Evolutionary conservation across 345 rosid species (phyloP).

Genomic region (Eucalyptus erythrocorys): DNA sequence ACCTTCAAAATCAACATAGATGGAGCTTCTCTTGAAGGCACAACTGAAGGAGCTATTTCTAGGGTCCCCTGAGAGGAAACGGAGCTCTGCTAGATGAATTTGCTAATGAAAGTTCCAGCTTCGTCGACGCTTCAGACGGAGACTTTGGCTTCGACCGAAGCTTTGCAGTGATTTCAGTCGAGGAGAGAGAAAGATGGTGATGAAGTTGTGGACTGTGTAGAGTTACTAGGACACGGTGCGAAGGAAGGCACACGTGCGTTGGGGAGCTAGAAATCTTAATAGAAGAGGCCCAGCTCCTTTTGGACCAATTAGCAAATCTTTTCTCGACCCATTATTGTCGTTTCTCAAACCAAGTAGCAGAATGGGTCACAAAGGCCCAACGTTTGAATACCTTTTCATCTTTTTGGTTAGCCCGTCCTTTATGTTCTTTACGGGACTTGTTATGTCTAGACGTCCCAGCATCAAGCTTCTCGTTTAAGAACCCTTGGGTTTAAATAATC

Average conservation of each 20-base stretch:
- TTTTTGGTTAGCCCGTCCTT: not conserved
- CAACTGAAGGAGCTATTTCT: too few species aligned
- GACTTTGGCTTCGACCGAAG: too few species aligned
- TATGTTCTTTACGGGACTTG: not conserved
- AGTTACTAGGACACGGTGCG: not conserved
- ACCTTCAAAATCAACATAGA: too few species aligned
- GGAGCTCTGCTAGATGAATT: too few species aligned
- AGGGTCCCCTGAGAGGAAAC: too few species aligned
- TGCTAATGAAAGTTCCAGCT: too few species aligned
- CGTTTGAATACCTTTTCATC: not conserved
- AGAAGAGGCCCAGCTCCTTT: not conserved
- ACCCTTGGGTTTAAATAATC: not conserved
- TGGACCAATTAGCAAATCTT: not conserved
- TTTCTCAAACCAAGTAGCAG: not conserved
- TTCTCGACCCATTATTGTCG: not conserved
- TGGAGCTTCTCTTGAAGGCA: too few species aligned
- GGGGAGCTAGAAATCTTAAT: not conserved
- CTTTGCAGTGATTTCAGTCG: too few species aligned
- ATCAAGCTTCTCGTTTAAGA: not conserved
- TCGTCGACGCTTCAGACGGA: too few species aligned
- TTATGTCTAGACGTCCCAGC: too few species aligned
- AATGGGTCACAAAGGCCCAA: not conserved
- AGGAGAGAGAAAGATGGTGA: not conserved
- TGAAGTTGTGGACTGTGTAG: not conserved
- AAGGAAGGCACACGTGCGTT: too few species aligned